phyloP scores from a whole-genome alignment of 2,329 filamentous ascomycete species.

The Daldinia eschscholtzii region DNA sequence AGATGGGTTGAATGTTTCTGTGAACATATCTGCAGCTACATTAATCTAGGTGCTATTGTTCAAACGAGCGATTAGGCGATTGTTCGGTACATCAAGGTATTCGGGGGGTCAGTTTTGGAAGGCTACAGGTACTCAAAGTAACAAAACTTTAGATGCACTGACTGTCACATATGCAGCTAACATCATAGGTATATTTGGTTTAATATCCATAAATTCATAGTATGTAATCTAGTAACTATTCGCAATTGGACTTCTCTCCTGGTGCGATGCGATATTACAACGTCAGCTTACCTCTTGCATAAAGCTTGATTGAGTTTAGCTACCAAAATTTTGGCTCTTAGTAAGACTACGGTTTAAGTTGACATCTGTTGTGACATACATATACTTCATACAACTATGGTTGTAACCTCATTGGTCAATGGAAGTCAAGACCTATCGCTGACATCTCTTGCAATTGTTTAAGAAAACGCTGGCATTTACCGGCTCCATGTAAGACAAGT shows the following conservation, averaged over 20 bases:
- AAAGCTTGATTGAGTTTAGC: slow-evolving; percentile 1
- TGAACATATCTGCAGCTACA: no score
- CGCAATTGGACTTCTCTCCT: background rate
- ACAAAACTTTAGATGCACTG: no score
- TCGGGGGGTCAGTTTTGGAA: no score
- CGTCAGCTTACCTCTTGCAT: slow-evolving; percentile 5
- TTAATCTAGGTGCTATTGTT: no score
- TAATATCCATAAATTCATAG: no score
- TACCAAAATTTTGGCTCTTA: background rate
- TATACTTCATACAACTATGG: background rate
- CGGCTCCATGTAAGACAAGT: background rate
- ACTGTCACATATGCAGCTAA: no score
- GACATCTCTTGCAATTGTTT: background rate
- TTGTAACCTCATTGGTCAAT: background rate
- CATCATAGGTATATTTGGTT: no score
- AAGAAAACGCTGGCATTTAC: background rate
- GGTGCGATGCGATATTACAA: background rate
- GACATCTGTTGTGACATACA: background rate
- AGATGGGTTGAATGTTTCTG: no score
- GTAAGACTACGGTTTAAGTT: background rate
- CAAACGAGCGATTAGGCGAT: no score
- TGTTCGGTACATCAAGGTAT: no score
- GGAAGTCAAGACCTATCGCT: background rate
- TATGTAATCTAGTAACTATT: background rate
- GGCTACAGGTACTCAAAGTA: no score